phyloP scores from a whole-genome alignment of 2,329 filamentous ascomycete genomes.

The Fusarium cicatricum region DNA sequence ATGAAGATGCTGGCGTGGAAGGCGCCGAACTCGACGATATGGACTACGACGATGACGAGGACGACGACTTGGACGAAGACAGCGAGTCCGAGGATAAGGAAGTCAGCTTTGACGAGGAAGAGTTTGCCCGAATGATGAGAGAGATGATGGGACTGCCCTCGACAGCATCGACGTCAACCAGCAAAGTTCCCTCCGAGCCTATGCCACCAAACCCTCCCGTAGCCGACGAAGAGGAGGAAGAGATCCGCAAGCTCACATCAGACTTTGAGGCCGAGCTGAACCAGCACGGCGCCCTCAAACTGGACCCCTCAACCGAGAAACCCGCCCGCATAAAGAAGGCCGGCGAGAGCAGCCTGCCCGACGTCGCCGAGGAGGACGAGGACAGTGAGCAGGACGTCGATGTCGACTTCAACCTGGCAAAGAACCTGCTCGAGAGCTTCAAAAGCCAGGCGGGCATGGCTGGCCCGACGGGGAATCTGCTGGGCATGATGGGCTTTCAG shows the following conservation, averaged over 20 bases:
- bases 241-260: slow-evolving; percentile 70
- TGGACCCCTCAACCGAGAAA: slow-evolving; percentile 52
- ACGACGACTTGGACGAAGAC: slow-evolving; percentile 61
- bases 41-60: slow-evolving; percentile 67
- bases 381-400: slow-evolving; percentile 69
- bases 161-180: not conserved
- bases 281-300: slow-evolving; percentile 69
- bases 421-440: slow-evolving; percentile 91
- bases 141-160: slow-evolving; percentile 82
- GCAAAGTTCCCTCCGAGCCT: slow-evolving; percentile 3
- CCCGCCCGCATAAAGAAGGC: slow-evolving; percentile 43
- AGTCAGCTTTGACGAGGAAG: slow-evolving; percentile 82
- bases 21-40: slow-evolving; percentile 79
- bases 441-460: slow-evolving; percentile 87
- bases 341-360: slow-evolving; percentile 27
- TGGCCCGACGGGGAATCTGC: slow-evolving; percentile 86
- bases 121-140: slow-evolving; percentile 87
- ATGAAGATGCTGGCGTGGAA: slow-evolving; percentile 81
- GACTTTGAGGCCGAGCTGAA: slow-evolving; percentile 79
- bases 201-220: slow-evolving; percentile 38
- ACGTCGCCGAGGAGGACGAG: slow-evolving; percentile 57
- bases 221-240: slow-evolving; percentile 62
- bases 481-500: slow-evolving; percentile 84
- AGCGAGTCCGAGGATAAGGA: slow-evolving; percentile 77
- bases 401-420: slow-evolving; percentile 86